phyloP scores from a whole-genome alignment of 805 yeast genomes.

The Candida sanyiensis region DNA sequence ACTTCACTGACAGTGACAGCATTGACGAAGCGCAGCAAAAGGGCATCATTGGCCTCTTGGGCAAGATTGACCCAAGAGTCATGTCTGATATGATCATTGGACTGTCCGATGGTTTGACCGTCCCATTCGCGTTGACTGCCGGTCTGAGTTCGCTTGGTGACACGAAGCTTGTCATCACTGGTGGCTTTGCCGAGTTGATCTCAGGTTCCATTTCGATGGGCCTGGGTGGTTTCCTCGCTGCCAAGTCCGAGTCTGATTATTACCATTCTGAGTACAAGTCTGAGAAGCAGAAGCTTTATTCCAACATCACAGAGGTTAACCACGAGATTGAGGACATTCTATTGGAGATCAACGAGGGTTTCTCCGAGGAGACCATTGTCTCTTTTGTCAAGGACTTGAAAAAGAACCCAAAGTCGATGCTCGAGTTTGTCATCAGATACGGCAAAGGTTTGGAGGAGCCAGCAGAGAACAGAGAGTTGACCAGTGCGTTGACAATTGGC shows the following conservation, averaged over 20 bases:
- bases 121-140: conserved; percentile 98
- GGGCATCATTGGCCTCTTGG: conserved; percentile 26
- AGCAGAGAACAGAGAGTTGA: conserved; percentile 82
- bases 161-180: conserved; percentile 86
- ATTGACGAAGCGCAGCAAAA: conserved; percentile 7
- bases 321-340: conserved; percentile 79
- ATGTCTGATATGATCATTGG: conserved; percentile 94
- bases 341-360: conserved; percentile 53
- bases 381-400: conserved; percentile 75
- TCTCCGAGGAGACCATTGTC: conserved; percentile 65
- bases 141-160: conserved; percentile 90
- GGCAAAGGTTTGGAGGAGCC: conserved; percentile 96
- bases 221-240: conserved; percentile 93
- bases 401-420: conserved; percentile 67
- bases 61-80: conserved; percentile 78
- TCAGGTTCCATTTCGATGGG: conserved; percentile 99
- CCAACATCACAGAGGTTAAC: conserved; percentile 57
- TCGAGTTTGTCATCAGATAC: conserved; percentile 79
- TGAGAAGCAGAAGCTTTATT: conserved; percentile 64
- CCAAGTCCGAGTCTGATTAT: conserved; percentile 79
- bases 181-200: conserved; percentile 96
- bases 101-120: conserved; percentile 90
- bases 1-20: conserved; percentile 9
- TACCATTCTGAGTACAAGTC: conserved; percentile 64
- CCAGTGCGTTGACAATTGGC: conserved; percentile 88